Percentiles rank a stretch among this genome's conserved stretches.
These are phyloP conservation scores for Aspergillus ochraceoroseus DNA, from an alignment of 2,329 filamentous ascomycete species.

Conservation along the genomic window DNA sequence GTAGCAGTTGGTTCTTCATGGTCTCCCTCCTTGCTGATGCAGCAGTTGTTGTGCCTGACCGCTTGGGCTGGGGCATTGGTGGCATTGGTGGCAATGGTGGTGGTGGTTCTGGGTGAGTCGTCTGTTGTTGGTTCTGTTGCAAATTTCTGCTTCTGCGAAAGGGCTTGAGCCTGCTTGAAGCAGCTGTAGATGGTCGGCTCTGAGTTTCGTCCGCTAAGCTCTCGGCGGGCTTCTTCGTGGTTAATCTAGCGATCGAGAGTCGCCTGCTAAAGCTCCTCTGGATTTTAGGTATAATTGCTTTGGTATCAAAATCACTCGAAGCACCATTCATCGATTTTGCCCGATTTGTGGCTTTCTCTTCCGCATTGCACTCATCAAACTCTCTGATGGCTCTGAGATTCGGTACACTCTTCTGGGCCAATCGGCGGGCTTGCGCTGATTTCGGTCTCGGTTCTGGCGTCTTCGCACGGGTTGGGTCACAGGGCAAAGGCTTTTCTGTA, in stretches of 20 bases:
- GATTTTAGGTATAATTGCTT: conserved; percentile 15
- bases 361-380: conserved; percentile 13
- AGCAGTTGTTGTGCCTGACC: conserved; percentile 9
- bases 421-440: conserved; percentile 7
- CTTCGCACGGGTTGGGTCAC: conserved; percentile 21
- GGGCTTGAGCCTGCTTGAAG: conserved; percentile 23
- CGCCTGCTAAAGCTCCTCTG: conserved; percentile 23
- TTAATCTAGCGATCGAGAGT: conserved; percentile 23
- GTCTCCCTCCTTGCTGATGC: conserved; percentile 21
- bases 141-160: conserved; percentile 20
- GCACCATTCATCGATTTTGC: conserved; percentile 26
- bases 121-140: conserved; percentile 7
- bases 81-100: too few relatives aligned
- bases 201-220: conserved; percentile 14
- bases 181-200: conserved; percentile 27
- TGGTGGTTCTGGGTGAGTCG: conserved; percentile 3
- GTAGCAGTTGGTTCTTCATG: conserved; percentile 32
- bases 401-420: conserved; percentile 18
- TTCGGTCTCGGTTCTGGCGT: conserved; percentile 12
- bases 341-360: conserved; percentile 17
- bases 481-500: conserved; percentile 32
- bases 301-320: conserved; percentile 12
- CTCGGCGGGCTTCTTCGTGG: conserved; percentile 19
- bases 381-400: conserved; percentile 17
- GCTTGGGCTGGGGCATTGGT: conserved; percentile 10